Conservation (phyloP, 495 filamentous ascomycete species). For the Xylaria curta region DNA sequence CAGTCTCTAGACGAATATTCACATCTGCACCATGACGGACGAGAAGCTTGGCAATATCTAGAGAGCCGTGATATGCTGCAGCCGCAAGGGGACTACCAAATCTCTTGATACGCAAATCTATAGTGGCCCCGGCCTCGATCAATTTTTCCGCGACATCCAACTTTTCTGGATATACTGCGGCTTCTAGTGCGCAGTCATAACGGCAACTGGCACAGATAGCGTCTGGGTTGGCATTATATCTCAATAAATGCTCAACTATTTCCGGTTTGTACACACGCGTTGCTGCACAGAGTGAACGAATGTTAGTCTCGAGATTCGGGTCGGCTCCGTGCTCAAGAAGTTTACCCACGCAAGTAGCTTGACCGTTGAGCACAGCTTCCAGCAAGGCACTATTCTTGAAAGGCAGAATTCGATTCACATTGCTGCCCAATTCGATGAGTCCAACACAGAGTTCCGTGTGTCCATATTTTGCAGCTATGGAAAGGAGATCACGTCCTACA, state of each 20-base stretch:
- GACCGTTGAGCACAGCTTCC: too few relatives aligned
- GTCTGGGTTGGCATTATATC: too few relatives aligned
- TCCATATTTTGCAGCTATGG: neutral
- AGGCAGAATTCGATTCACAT: conserved; percentile 4
- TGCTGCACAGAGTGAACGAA: too few relatives aligned
- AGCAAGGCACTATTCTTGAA: too few relatives aligned
- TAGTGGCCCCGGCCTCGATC: neutral
- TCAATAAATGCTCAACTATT: neutral
- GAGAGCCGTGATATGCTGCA: neutral
- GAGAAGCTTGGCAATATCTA: neutral
- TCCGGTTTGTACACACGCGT: too few relatives aligned
- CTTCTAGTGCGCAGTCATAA: conserved; percentile 8
- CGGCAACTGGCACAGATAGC: too few relatives aligned
- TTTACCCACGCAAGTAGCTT: neutral
- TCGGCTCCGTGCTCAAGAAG: neutral
- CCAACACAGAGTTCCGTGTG: neutral
- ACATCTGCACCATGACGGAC: neutral
- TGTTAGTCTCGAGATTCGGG: neutral
- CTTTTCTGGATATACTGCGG: neutral
- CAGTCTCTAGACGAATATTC: neutral
- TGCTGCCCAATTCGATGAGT: conserved; percentile 3
- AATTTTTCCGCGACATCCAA: neutral
- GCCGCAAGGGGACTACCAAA: conserved; percentile 1
- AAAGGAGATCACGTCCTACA: neutral
- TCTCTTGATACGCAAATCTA: neutral